Percentiles rank a stretch among this genome's conserved stretches.
Evolutionary conservation across 208 protist genomes (phyloP).

Genomic region (Wallacemonas collosoma): DNA sequence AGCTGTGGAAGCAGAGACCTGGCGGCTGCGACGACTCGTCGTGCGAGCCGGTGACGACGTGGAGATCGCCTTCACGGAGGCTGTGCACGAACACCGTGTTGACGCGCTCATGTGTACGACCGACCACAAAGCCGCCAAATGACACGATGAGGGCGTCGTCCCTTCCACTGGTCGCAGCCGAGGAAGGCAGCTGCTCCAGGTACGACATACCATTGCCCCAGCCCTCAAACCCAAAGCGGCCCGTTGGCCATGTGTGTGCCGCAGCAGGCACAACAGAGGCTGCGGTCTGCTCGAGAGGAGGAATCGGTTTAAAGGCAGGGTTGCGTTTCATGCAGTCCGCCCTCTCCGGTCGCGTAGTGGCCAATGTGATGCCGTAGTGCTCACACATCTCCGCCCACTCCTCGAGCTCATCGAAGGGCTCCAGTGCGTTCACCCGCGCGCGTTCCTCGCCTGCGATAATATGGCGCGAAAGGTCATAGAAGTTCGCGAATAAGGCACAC

Average conservation of each 20-base stretch:
- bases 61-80: slow-evolving; percentile 67
- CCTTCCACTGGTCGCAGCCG: slow-evolving; percentile 20
- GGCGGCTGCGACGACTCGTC: slow-evolving; percentile 27
- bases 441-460: slow-evolving; percentile 53
- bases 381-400: slow-evolving; percentile 93
- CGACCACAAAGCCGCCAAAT: slow-evolving; percentile 80
- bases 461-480: slow-evolving; percentile 72
- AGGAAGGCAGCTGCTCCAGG: slow-evolving; percentile 30
- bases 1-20: slow-evolving; percentile 71
- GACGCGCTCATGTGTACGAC: slow-evolving; percentile 56
- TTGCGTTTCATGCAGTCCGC: slow-evolving; percentile 19
- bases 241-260: slow-evolving; percentile 62
- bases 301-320: slow-evolving; percentile 28
- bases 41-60: slow-evolving; percentile 22
- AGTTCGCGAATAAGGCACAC: slow-evolving; percentile 65
- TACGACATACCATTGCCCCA: slow-evolving; percentile 79
- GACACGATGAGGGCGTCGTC: slow-evolving; percentile 56
- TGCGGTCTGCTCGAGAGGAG: not conserved
- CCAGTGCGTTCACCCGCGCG: slow-evolving; percentile 64
- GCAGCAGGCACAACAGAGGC: not conserved
- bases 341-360: slow-evolving; percentile 24
- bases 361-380: slow-evolving; percentile 90
- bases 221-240: slow-evolving; percentile 78
- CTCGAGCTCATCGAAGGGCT: slow-evolving; percentile 89
- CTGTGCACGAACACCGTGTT: slow-evolving; percentile 71